Evolutionary conservation across 306 rosid species (phyloP), one percentile per base, ranked within the genome.

Genomic region (Glycyrrhiza uralensis): DNA sequence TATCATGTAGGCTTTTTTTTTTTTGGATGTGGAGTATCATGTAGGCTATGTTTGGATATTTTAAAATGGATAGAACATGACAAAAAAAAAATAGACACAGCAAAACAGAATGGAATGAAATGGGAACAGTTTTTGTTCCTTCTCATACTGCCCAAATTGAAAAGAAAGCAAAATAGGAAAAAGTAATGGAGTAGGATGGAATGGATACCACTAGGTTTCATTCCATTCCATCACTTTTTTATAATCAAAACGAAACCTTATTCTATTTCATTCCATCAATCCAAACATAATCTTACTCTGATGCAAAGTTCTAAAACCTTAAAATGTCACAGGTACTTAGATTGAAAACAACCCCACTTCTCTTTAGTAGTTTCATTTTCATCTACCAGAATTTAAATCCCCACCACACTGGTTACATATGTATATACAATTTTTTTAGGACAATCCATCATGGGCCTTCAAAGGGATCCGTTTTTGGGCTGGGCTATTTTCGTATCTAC

Each of bases 391-490:
- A 41, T 3, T 32, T 1, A 81, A 70, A 62, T 50, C 45, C 15
- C 47, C 7, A 57, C 13, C 55, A 83, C 80, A 19, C 57, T 47
- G 2, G 76, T 55, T 5, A 83, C 77, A 76, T 76, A 6, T 14
- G 35, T 5, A 5, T 46, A 77, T 76, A 63, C 68, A 28, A 56
- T 14, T 72, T 72, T 81, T 59, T 56, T 52, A 62, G 0, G 0
- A 63, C 74, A n/a, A 55, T 2, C 67, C 60, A 74, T 62, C 26
- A 56, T 6, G 71, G 47, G 44, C 18, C 79, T 60, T 59, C 59
- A 71, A 10, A 81, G 76, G 64, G 90, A 66, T 66, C 76, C 79
- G 1, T 71, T 82, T 14, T 44, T 52, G 13, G 51, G 55, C 46
- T 74, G 62, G 15, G 82, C 79, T 19, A 41, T 41, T 57, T 77